phyloP scores from a whole-genome alignment of 768 basidiomycete species.

The Trichaptum fuscoviolaceum region DNA sequence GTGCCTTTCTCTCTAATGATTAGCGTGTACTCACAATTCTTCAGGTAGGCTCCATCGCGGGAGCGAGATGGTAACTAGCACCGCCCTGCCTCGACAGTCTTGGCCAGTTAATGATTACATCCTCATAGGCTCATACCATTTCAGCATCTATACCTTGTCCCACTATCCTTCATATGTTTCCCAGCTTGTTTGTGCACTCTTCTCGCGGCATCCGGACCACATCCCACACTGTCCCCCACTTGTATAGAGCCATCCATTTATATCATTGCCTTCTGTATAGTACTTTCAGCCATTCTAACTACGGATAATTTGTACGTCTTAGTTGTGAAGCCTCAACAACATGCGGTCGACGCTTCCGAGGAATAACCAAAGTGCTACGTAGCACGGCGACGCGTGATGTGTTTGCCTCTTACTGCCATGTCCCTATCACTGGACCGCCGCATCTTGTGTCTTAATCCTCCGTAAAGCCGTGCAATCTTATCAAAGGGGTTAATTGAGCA shows the following conservation, averaged over 20 bases:
- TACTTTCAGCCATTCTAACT: background rate
- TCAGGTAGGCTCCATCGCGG: constrained; percentile 2
- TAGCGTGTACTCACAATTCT: background rate
- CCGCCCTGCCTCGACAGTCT: background rate
- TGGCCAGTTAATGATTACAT: background rate
- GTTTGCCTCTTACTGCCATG: background rate
- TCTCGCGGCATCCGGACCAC: background rate
- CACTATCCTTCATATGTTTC: background rate
- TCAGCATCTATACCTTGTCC: background rate
- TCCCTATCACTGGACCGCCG: background rate
- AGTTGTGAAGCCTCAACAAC: background rate
- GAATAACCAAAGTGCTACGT: background rate
- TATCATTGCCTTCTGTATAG: background rate
- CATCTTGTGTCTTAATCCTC: background rate
- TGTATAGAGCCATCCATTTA: background rate
- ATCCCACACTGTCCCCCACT: background rate
- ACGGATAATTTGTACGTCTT: background rate
- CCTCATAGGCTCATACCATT: background rate
- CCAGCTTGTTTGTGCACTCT: background rate
- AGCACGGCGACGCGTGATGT: background rate
- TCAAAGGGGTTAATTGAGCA: background rate
- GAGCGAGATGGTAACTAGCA: constrained; percentile 2
- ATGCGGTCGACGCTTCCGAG: background rate
- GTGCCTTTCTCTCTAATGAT: background rate
- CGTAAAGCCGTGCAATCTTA: background rate